Base-by-base conservation (phyloP, 169 alveolate genomes). In the Plasmodium fragile region DNA sequence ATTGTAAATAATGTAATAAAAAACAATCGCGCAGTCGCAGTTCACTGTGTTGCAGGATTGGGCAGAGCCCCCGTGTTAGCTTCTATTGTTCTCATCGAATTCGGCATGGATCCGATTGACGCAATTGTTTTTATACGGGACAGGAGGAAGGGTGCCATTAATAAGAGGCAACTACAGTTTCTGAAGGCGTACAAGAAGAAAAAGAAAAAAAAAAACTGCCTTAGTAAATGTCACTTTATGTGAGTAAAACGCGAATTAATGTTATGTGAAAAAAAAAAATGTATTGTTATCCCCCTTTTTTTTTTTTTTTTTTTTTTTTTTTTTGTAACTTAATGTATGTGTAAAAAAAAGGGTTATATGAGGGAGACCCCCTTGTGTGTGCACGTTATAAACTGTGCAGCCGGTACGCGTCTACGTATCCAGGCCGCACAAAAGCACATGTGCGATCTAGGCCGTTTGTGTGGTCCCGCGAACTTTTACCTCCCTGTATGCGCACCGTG, bases 11-110 rank as follows among this genome's bases (percentile, higher is more conserved):
- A 94, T n/a, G 96, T 92, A 18, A 92, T 95, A 45, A 96, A 93
- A 41, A 93, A 92, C 78, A 95, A 95, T 22, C 95, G 97, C 4
- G 97, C 98, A 72, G 96, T 98, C 10, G 99, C 99, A 11, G 99
- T 98, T n/a, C 99, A 98, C 84, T 98, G 99, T 85, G 98, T 98
- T 34, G 99, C 99, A 3, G 99, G 99, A 8, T 96, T 98, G 34
- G 99, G 99, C 32, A 90, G 99, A 53, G 99, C 99, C 32, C 99
- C 99, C 13, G 99, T 98, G 32, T 95, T 97, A 18, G 98, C 98
- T 45, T 97, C 98, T 22, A 94, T 97, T 25, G 98, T 98, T 4
- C 96, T 97, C n/a, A 97, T 97, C 41, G 98, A 97, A 84, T 96
- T 96, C 83, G 98, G 98, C 11, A 97, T 97, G 98, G 98, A 97